Base-by-base conservation (phyloP, 257 asterid genomes). In the Lantana camara region DNA sequence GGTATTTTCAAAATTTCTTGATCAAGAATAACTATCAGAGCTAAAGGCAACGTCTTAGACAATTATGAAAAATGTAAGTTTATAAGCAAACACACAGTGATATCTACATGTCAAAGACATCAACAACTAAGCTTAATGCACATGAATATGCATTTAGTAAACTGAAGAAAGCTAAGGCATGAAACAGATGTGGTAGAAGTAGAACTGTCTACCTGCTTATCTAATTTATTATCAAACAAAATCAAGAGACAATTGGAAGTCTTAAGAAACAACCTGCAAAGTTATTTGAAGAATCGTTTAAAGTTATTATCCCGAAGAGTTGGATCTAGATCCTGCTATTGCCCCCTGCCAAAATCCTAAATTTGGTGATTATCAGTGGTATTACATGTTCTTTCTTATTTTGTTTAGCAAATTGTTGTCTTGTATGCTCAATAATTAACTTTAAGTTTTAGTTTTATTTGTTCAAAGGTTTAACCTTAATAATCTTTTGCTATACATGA, bases 301-400 rank as follows among this genome's bases (percentile, higher is more conserved):
- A 68, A 74, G 37, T 75, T 47, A 84, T 88, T 0, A 79, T 82
- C 49, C 96, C 97, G 14, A 91, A 57, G 88, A 57, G 72, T 59
- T 23, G 57, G 90, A 76, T 66, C 78, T 82, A 27, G 69, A 61
- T 22, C 96, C 98, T 66, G 61, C 74, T 40, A 71, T 89, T 71
- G 86, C 90, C 57, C 79, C 87, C n/a, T 86, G 96, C 83, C 89
- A 82, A 63, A 84, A 90, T 66, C 63, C 87, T 45, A 83, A 53
- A 38, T 82, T 80, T 55, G 98, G 97, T 45, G 97, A 92, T 60
- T 89, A 92, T 73, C 98, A 92, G 73, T 92, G 97, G 98, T 92
- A n/a, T 48, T 60, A 9, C 50, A 53, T 42, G 22, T 30, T 29
- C n/a, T 47, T 35, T 40, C 48, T 67, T 30, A 49, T 45, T 12